Percentiles rank a stretch among this genome's conserved stretches.
Evolutionary conservation across 2,329 filamentous ascomycete genomes (phyloP).

Genomic region (Alternaria conjuncta): DNA sequence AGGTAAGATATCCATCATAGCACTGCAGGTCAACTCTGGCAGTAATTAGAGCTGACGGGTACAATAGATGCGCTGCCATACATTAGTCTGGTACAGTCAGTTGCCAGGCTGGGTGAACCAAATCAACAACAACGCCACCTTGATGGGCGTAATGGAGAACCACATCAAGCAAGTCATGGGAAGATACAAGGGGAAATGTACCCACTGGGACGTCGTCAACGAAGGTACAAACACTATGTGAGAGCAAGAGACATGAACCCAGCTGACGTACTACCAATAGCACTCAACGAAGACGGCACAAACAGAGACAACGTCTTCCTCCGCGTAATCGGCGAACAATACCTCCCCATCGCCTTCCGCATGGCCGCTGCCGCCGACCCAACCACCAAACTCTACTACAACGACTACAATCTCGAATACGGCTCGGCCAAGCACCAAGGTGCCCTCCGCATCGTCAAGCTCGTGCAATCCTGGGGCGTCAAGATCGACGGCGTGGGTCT

Average conservation of each 20-base stretch:
- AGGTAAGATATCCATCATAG: constrained; percentile 6
- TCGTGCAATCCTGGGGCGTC: constrained; percentile 48
- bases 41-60: not conserved
- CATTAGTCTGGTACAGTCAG: constrained; percentile 50
- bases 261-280: constrained; percentile 30
- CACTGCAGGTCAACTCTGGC: not conserved
- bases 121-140: constrained; percentile 44
- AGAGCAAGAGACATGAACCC: not conserved
- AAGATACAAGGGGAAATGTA: constrained; percentile 48
- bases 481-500: constrained; percentile 67
- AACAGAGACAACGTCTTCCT: constrained; percentile 63
- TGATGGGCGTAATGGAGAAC: constrained; percentile 48
- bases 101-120: constrained; percentile 46
- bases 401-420: constrained; percentile 69
- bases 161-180: constrained; percentile 48
- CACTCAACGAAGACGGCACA: constrained; percentile 64
- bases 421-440: constrained; percentile 52
- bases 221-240: constrained; percentile 26
- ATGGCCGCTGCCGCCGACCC: constrained; percentile 65
- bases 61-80: constrained; percentile 44
- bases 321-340: constrained; percentile 62
- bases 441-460: constrained; percentile 43
- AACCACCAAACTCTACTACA: constrained; percentile 65
- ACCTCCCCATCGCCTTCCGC: constrained; percentile 63
- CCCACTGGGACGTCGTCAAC: constrained; percentile 48